Evolutionary conservation across 352 stramenopile genomes (phyloP).

Genomic region (Phytophthora foliorum): DNA sequence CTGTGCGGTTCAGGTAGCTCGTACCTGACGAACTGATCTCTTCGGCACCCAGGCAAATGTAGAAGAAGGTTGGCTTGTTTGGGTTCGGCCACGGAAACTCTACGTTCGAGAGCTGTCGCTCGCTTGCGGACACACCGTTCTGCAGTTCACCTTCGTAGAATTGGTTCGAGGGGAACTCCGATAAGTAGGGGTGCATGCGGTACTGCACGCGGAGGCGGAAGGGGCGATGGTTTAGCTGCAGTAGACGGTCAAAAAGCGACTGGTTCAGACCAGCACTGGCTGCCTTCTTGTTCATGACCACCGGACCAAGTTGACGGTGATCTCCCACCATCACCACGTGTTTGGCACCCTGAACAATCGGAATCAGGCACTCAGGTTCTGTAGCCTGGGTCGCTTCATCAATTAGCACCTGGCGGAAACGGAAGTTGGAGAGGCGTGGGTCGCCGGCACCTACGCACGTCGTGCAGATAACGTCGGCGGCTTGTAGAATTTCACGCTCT

Average conservation of each 20-base stretch:
- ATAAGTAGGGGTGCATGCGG: slow-evolving; percentile 99
- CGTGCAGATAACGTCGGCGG: slow-evolving; percentile 99
- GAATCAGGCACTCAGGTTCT: slow-evolving; percentile 99
- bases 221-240: slow-evolving; percentile 96
- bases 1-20: slow-evolving; percentile 98
- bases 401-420: slow-evolving; percentile 99
- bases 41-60: slow-evolving; percentile 96
- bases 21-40: slow-evolving; percentile 98
- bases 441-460: slow-evolving; percentile 99
- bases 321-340: slow-evolving; percentile 99
- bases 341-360: slow-evolving; percentile 98
- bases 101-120: slow-evolving; percentile 89
- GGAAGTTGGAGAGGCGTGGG: slow-evolving; percentile 97
- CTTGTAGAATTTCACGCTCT: slow-evolving; percentile 97
- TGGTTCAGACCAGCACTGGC: slow-evolving; percentile 97
- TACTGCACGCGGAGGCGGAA: slow-evolving; percentile 99
- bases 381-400: slow-evolving; percentile 99
- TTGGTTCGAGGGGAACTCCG: slow-evolving; percentile 99
- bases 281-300: slow-evolving; percentile 99
- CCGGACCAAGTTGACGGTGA: slow-evolving; percentile 97
- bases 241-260: slow-evolving; percentile 98
- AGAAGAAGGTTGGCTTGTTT: slow-evolving; percentile 99
- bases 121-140: slow-evolving; percentile 97
- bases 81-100: slow-evolving; percentile 98
- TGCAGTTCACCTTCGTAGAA: slow-evolving; percentile 99